These are phyloP conservation scores for Pulveroboletus sp. DNA, from an alignment of 768 basidiomycete genomes.

Conservation along the genomic window DNA sequence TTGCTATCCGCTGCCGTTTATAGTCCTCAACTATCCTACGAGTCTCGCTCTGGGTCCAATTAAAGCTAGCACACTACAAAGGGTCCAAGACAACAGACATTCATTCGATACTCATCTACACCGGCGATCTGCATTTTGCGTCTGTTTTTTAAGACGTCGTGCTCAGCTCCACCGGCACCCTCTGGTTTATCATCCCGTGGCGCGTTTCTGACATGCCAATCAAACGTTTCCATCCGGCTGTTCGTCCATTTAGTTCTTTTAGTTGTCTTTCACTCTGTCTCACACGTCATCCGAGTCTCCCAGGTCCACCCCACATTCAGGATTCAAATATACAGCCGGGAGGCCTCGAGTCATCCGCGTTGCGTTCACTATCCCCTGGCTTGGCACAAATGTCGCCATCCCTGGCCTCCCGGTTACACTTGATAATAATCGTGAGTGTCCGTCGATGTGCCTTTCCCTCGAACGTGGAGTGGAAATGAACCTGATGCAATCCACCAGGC, in stretches of 20 bases:
- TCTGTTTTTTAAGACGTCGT: neutral
- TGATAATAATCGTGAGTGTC: conserved; percentile 4
- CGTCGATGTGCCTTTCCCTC: neutral
- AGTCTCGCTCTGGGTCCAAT: neutral
- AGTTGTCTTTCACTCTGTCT: conserved; percentile 5
- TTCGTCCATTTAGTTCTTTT: conserved; percentile 11
- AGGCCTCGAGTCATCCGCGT: conserved; percentile 24
- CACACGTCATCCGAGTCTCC: conserved; percentile 1
- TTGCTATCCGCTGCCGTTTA: conserved; percentile 2
- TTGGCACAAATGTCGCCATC: conserved; percentile 8
- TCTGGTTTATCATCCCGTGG: neutral
- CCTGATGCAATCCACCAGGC: neutral
- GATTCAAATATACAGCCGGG: neutral
- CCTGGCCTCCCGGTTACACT: neutral
- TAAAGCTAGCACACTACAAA: neutral
- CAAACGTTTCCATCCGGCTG: conserved; percentile 22
- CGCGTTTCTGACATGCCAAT: conserved; percentile 15
- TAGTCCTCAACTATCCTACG: neutral
- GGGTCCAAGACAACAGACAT: neutral
- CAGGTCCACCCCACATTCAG: conserved; percentile 6
- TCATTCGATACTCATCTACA: neutral
- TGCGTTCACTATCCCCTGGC: conserved; percentile 4
- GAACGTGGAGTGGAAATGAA: neutral
- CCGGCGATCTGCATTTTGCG: neutral
- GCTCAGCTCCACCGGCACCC: neutral